Percentiles rank a stretch among this genome's conserved stretches.
Evolutionary conservation across 768 basidiomycete genomes (phyloP).

Genomic region (Phaffia australis): DNA sequence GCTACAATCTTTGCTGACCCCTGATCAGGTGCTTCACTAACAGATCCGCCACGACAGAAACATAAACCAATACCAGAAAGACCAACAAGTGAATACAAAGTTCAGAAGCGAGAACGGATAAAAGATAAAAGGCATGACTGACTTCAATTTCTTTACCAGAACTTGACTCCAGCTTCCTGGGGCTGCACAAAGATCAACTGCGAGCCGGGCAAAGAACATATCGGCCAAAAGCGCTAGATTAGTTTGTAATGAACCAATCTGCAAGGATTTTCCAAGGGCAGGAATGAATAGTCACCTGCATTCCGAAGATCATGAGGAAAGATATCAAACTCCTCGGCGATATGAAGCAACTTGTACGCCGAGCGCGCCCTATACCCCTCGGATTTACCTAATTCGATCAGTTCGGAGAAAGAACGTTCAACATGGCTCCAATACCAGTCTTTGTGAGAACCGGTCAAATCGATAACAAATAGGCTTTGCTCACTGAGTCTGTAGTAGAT

Average conservation of each 20-base stretch:
- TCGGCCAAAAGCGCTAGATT: no score
- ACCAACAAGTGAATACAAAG: not conserved
- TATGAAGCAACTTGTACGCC: constrained; percentile 37
- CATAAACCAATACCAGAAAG: not conserved
- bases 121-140: not conserved
- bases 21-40: not conserved
- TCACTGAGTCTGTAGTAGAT: constrained; percentile 19
- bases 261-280: no score
- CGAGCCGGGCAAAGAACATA: no score
- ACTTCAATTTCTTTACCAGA: constrained; percentile 28
- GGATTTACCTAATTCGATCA: not conserved
- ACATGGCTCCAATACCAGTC: not conserved
- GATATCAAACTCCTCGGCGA: constrained; percentile 34
- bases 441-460: not conserved
- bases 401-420: not conserved
- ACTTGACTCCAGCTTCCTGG: constrained; percentile 32
- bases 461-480: not conserved
- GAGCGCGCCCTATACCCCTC: constrained; percentile 36
- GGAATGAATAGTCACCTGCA: constrained; percentile 7
- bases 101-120: not conserved
- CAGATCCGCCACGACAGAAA: not conserved
- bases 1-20: constrained; percentile 33
- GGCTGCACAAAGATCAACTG: constrained; percentile 36
- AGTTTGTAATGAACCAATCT: no score
- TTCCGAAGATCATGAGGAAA: constrained; percentile 30